Evolutionary conservation across 2,329 filamentous ascomycete species (phyloP).

Genomic region (Ceratocystis alfenasii): DNA sequence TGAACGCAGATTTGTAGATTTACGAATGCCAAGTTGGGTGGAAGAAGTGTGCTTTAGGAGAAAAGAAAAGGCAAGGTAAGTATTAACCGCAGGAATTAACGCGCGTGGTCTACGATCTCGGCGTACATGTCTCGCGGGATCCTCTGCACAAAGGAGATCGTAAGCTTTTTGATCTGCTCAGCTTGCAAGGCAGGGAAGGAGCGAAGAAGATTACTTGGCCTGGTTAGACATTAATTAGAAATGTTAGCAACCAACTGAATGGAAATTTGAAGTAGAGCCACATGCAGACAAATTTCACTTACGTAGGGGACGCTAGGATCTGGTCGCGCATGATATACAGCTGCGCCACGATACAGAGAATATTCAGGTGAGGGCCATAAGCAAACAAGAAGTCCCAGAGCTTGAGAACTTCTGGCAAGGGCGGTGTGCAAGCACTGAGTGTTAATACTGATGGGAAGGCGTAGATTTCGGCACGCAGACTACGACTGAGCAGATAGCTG

Average conservation of each 20-base stretch:
- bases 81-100: slow-evolving; percentile 33
- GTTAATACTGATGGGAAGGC: slow-evolving; percentile 93
- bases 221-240: slow-evolving; percentile 30
- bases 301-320: slow-evolving; percentile 76
- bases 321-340: slow-evolving; percentile 76
- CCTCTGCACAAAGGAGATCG: slow-evolving; percentile 75
- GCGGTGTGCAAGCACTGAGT: slow-evolving; percentile 88
- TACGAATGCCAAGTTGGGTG: background rate
- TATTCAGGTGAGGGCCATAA: slow-evolving; percentile 87
- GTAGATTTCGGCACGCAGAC: slow-evolving; percentile 85
- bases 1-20: too few species aligned
- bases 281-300: slow-evolving; percentile 26
- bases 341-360: slow-evolving; percentile 92
- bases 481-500: slow-evolving; percentile 70
- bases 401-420: slow-evolving; percentile 79
- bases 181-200: slow-evolving; percentile 77
- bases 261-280: too few species aligned
- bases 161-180: slow-evolving; percentile 70
- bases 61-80: background rate
- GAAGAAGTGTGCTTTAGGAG: too few species aligned
- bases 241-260: too few species aligned
- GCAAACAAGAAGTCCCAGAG: slow-evolving; percentile 97
- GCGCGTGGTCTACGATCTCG: slow-evolving; percentile 79
- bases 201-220: slow-evolving; percentile 83
- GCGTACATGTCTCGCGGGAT: slow-evolving; percentile 84